Evolutionary conservation across 805 yeast species (phyloP).

Genomic region (Candida arabinofermentans): DNA sequence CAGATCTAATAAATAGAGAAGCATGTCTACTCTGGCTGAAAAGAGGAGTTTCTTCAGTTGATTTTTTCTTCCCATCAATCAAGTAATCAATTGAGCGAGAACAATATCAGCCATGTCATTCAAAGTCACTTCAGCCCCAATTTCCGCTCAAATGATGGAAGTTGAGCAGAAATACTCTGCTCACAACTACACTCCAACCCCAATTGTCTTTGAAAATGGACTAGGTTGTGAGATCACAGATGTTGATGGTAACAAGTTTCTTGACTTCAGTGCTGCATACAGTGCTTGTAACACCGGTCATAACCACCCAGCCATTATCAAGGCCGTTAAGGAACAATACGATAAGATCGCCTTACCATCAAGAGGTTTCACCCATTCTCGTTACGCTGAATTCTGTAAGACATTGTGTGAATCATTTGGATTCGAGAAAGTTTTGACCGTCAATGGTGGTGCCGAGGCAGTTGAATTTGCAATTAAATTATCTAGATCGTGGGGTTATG

Average conservation of each 20-base stretch:
- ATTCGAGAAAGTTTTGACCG: conserved; percentile 26
- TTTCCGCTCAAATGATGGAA: conserved; percentile 11
- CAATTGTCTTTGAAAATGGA: conserved; percentile 24
- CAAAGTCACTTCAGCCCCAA: conserved; percentile 16
- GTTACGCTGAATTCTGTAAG: conserved; percentile 24
- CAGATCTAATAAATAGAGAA: too few relatives aligned
- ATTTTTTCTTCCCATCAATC: too few relatives aligned
- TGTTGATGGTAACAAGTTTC: conserved; percentile 24
- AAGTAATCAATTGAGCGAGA: not conserved
- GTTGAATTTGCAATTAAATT: conserved; percentile 37
- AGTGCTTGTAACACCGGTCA: conserved; percentile 29
- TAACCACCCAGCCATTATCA: conserved; percentile 24
- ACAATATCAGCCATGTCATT: conserved; percentile 21
- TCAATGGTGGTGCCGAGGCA: conserved; percentile 34
- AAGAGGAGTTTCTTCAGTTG: too few relatives aligned
- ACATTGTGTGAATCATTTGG: conserved; percentile 25
- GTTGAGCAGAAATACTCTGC: conserved; percentile 24
- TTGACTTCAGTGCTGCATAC: conserved; percentile 28
- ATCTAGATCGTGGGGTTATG: conserved; percentile 30
- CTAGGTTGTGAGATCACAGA: conserved; percentile 20
- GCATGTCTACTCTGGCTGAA: too few relatives aligned
- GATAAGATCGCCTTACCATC: conserved; percentile 28
- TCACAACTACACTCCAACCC: conserved; percentile 27
- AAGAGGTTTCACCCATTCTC: conserved; percentile 23
- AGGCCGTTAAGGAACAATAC: conserved; percentile 31